Evolutionary conservation across 176 grass and related monocot species (phyloP).

Genomic region (Lolium rigidum): DNA sequence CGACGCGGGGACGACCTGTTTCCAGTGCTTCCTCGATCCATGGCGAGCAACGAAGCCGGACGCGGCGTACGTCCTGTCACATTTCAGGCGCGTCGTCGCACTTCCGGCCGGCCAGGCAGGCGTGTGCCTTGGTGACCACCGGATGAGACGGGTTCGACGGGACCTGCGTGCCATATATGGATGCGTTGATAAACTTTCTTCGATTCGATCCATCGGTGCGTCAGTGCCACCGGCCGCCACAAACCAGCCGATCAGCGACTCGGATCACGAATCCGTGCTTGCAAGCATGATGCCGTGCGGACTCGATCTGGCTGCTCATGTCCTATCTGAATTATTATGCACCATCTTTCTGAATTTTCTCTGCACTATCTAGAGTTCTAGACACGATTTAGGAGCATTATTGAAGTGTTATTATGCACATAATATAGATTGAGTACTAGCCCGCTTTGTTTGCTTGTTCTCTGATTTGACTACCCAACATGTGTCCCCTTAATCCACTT

Average conservation of each 20-base stretch:
- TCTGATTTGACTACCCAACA: too few relatives aligned
- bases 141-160: conserved; percentile 33
- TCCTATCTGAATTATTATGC: neutral
- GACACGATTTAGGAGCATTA: too few relatives aligned
- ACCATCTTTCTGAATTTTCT: too few relatives aligned
- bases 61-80: neutral
- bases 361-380: too few relatives aligned
- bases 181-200: neutral
- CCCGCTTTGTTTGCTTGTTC: too few relatives aligned
- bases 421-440: too few relatives aligned
- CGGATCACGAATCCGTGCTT: neutral
- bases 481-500: too few relatives aligned
- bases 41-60: conserved; percentile 35
- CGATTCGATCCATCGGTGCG: too few relatives aligned
- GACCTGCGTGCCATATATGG: conserved; percentile 34
- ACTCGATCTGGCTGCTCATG: neutral
- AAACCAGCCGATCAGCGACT: neutral
- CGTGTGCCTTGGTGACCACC: neutral
- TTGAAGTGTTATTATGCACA: too few relatives aligned
- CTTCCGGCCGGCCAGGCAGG: too few relatives aligned
- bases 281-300: neutral
- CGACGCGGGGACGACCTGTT: neutral
- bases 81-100: neutral
- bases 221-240: neutral
- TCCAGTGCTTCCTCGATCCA: neutral